Conservation (phyloP, 1,139 yeast species). For the Magnusiomyces tetraspermus region DNA sequence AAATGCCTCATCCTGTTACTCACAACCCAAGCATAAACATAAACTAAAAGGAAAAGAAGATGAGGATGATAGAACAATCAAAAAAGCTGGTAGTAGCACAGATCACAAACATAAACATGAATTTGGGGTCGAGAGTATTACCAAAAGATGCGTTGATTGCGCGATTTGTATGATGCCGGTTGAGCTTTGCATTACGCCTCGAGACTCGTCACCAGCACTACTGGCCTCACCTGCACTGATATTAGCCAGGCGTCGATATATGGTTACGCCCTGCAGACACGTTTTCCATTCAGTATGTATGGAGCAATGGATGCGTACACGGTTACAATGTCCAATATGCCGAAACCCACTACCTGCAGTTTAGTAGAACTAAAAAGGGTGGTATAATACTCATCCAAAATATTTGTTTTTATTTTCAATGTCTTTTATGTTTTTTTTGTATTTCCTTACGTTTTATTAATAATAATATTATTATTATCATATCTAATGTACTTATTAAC, state of each 20-base stretch:
- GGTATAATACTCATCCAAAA: no score
- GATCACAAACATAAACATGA: not conserved
- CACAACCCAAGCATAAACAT: no score
- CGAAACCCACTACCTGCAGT: slow-evolving; percentile 74
- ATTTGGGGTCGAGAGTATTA: not conserved
- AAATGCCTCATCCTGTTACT: no score
- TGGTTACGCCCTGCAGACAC: slow-evolving; percentile 91
- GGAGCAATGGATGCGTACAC: slow-evolving; percentile 89
- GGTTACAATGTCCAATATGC: slow-evolving; percentile 90
- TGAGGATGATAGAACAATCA: no score
- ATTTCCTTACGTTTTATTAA: no score
- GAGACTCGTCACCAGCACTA: slow-evolving; percentile 19
- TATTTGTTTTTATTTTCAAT: no score
- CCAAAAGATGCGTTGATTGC: slow-evolving; percentile 45
- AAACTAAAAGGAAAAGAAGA: no score
- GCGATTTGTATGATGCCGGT: slow-evolving; percentile 83
- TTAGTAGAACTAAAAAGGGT: no score
- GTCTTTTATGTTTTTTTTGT: no score
- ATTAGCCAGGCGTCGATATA: slow-evolving; percentile 41
- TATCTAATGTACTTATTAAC: no score
- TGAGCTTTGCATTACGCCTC: slow-evolving; percentile 46
- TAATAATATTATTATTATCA: no score
- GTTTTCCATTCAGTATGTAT: slow-evolving; percentile 81
- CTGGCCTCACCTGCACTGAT: slow-evolving; percentile 30
- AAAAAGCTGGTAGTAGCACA: no score